These are phyloP conservation scores for Phyllosticta paracitricarpa DNA, from an alignment of 2,329 filamentous ascomycete species.

Conservation along the genomic window DNA sequence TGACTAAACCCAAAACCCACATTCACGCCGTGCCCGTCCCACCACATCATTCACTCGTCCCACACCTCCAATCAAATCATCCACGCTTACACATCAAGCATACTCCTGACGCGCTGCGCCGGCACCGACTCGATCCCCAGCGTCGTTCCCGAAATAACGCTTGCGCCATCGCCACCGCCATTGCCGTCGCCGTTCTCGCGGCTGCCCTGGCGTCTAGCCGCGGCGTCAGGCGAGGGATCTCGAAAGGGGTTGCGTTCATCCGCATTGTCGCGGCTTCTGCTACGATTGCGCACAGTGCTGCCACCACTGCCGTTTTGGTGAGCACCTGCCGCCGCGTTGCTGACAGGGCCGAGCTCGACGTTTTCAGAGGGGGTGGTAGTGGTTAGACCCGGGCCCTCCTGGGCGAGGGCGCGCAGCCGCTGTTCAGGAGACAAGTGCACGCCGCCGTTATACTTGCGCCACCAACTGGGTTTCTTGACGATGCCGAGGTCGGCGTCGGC, in stretches of 20 bases:
- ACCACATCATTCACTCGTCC: too few species aligned
- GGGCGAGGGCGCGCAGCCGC: conserved; percentile 23
- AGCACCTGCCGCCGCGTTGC: neutral
- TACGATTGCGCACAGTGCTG: neutral
- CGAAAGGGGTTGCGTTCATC: conserved; percentile 17
- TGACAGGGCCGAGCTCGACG: conserved; percentile 31
- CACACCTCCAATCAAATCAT: too few species aligned
- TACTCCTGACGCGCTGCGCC: conserved; percentile 28
- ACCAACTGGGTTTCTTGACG: conserved; percentile 55
- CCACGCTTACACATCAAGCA: conserved; percentile 30
- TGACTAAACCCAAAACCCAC: too few species aligned
- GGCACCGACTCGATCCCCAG: conserved; percentile 18
- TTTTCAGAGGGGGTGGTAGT: conserved; percentile 14
- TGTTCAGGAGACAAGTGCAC: conserved; percentile 21
- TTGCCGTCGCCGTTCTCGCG: conserved; percentile 10
- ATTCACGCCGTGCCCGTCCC: too few species aligned
- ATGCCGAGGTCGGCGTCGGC: conserved; percentile 53
- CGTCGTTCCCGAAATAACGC: conserved; percentile 14
- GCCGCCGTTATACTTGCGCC: conserved; percentile 35
- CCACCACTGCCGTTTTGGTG: too few species aligned
- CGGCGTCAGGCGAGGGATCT: conserved; percentile 12
- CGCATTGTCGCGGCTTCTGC: neutral
- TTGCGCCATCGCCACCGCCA: conserved; percentile 11
- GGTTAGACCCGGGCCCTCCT: conserved; percentile 20
- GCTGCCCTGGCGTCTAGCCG: neutral